A percentile compares a stretch with the other conserved stretches of the same genome.
Conservation (phyloP, 2,329 filamentous ascomycete species). For the Pseudogymnoascus sp. region DNA sequence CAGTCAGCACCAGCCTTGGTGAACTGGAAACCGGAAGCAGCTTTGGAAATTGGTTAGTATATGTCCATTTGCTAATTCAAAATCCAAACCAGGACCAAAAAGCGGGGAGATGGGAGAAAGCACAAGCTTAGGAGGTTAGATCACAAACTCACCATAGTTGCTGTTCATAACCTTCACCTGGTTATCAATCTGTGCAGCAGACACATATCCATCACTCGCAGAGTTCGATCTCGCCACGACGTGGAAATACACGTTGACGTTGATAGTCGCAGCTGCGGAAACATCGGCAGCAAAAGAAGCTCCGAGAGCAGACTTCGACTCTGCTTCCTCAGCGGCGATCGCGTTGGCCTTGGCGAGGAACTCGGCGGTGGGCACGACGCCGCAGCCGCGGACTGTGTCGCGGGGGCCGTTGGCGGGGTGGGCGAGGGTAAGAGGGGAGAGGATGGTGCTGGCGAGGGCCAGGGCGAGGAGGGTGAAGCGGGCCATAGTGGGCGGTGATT, state of each 20-base stretch:
- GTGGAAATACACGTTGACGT: constrained; percentile 30
- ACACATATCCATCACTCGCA: constrained; percentile 23
- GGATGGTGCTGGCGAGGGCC: constrained; percentile 14
- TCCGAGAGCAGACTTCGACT: constrained; percentile 9
- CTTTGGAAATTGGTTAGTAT: constrained; percentile 18
- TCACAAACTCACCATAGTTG: constrained; percentile 14
- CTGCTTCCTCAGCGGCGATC: constrained; percentile 16
- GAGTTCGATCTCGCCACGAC: constrained; percentile 25
- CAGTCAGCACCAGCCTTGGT: constrained; percentile 24
- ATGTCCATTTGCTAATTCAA: not conserved
- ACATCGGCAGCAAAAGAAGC: not conserved
- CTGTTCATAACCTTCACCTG: constrained; percentile 22
- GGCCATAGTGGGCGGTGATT: constrained; percentile 3
- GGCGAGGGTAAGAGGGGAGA: constrained; percentile 13
- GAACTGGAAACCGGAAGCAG: constrained; percentile 27
- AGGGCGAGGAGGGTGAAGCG: constrained; percentile 18
- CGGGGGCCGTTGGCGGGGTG: constrained; percentile 15
- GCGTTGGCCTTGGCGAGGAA: constrained; percentile 16
- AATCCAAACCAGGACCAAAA: not conserved
- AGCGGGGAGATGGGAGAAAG: not conserved
- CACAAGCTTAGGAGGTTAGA: not conserved
- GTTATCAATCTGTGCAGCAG: constrained; percentile 19
- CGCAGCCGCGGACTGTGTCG: constrained; percentile 15
- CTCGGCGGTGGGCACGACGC: constrained; percentile 18
- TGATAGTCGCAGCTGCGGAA: constrained; percentile 19